phyloP scores from a whole-genome alignment of 140 eudicot genomes.

The Bidens hawaiensis region DNA sequence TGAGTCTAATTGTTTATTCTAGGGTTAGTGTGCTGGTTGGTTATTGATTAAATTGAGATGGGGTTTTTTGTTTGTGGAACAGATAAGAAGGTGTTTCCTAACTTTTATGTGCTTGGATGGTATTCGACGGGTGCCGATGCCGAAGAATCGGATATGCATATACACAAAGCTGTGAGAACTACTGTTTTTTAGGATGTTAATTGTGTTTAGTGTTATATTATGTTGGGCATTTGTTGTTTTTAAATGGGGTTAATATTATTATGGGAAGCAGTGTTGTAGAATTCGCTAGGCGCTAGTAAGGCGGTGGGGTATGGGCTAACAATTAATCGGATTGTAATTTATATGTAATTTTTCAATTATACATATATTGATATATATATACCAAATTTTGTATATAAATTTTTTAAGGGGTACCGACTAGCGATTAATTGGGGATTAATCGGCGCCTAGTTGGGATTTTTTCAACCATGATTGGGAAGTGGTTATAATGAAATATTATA shows the following conservation, averaged over 20 bases:
- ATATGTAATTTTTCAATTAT: too few species aligned
- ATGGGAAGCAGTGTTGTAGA: too few species aligned
- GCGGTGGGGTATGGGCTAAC: too few species aligned
- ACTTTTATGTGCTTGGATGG: conserved; percentile 92
- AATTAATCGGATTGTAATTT: too few species aligned
- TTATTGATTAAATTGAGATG: too few species aligned
- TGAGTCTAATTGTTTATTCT: conserved; percentile 24
- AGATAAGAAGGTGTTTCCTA: conserved; percentile 95
- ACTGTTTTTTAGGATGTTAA: not conserved
- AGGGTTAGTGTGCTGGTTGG: not conserved
- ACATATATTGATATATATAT: too few species aligned
- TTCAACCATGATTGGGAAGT: too few species aligned
- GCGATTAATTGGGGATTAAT: too few species aligned
- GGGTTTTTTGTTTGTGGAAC: conserved; percentile 19
- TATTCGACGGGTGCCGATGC: conserved; percentile 95
- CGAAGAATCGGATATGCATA: conserved; percentile 80
- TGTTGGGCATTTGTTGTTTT: not conserved
- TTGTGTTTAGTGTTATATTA: not conserved
- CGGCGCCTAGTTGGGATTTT: too few species aligned
- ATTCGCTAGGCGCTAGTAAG: too few species aligned
- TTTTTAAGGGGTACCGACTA: too few species aligned
- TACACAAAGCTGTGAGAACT: conserved; percentile 78
- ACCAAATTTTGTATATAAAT: too few species aligned
- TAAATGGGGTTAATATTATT: not conserved
- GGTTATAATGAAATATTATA: not conserved